Evolutionary conservation across 176 grass and related monocot species (phyloP).

Genomic region (Aegilops umbellulata): DNA sequence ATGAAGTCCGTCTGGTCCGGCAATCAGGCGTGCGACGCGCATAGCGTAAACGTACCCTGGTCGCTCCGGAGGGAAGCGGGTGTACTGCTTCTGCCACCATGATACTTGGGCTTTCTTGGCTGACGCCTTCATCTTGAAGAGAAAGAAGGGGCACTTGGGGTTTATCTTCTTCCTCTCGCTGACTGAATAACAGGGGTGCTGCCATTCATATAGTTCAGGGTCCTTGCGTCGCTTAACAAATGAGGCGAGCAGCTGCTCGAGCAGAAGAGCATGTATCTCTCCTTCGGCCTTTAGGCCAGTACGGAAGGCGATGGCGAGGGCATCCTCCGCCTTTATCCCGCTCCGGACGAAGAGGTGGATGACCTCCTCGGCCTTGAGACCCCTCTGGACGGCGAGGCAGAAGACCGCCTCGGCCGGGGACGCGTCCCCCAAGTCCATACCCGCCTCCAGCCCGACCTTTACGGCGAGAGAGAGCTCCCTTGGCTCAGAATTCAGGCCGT

Average conservation of each 20-base stretch:
- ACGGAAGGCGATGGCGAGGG: neutral
- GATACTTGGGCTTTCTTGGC: neutral
- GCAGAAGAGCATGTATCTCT: neutral
- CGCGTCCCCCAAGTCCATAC: too few species aligned
- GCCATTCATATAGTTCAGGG: neutral
- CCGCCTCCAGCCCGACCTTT: too few species aligned
- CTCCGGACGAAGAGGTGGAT: neutral
- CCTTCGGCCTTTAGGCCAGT: neutral
- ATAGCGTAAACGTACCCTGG: neutral
- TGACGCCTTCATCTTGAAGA: constrained; percentile 2
- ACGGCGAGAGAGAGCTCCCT: too few species aligned
- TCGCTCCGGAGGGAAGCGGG: constrained; percentile 3
- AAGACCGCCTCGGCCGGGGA: too few species aligned
- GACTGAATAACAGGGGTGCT: neutral
- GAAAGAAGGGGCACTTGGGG: neutral
- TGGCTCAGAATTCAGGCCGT: neutral
- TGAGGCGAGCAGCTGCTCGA: neutral
- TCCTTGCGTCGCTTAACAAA: neutral
- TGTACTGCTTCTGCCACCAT: neutral
- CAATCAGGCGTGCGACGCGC: neutral
- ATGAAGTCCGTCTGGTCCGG: neutral
- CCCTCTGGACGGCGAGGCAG: neutral
- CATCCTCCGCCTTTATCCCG: neutral
- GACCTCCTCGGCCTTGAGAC: neutral
- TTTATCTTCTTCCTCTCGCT: neutral